phyloP scores from a whole-genome alignment of 257 asterid genomes.

The Linaria vulgaris region DNA sequence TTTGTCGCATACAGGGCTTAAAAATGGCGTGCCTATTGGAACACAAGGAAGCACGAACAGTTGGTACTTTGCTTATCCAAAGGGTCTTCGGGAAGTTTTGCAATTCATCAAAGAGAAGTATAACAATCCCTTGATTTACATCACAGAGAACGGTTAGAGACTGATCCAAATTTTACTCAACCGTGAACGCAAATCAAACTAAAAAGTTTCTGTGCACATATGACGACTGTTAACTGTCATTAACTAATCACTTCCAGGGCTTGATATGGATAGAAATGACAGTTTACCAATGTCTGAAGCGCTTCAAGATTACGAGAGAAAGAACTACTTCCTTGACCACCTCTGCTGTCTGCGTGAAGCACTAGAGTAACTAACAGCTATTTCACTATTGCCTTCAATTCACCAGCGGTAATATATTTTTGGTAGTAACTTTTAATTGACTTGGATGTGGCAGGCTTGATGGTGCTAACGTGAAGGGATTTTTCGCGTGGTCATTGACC shows the following conservation, averaged over 20 bases:
- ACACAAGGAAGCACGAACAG: conserved; percentile 21
- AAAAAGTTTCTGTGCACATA: too few species aligned
- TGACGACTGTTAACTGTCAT: not conserved
- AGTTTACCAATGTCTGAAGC: conserved; percentile 26
- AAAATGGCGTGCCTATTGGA: conserved; percentile 19
- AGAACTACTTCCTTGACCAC: conserved; percentile 32
- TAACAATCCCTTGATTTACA: conserved; percentile 40
- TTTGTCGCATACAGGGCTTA: conserved; percentile 1
- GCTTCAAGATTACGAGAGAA: conserved; percentile 37
- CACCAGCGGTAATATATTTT: not conserved
- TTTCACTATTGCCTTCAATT: too few species aligned
- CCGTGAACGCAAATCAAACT: too few species aligned
- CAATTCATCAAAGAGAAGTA: conserved; percentile 32
- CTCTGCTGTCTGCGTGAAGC: conserved; percentile 39
- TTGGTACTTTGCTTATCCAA: conserved; percentile 26
- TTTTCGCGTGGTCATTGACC: conserved; percentile 41
- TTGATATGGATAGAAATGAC: conserved; percentile 28
- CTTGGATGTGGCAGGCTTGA: conserved; percentile 32
- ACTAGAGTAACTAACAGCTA: conserved; percentile 19
- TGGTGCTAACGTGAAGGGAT: conserved; percentile 47
- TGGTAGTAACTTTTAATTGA: not conserved
- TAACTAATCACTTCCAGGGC: conserved; percentile 26
- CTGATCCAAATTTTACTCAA: not conserved
- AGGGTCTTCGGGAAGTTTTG: conserved; percentile 30
- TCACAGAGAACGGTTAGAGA: conserved; percentile 44